A percentile compares a stretch with the other conserved stretches of the same genome.
phyloP scores from a whole-genome alignment of 2,329 filamentous ascomycete genomes.

The Beauveria rudraprayagi region DNA sequence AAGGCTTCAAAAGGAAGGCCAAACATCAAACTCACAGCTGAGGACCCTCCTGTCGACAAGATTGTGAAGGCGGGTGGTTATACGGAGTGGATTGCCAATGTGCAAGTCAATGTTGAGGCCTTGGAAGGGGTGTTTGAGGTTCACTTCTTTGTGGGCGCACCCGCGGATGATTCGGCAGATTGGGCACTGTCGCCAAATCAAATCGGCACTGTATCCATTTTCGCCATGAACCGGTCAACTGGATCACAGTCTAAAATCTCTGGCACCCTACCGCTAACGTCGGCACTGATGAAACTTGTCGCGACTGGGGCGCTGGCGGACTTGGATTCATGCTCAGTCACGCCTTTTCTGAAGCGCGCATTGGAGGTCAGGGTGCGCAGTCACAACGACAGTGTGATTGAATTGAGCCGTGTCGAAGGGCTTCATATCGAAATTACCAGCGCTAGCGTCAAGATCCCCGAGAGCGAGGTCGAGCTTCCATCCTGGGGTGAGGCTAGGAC shows the following conservation, averaged over 20 bases:
- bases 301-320: constrained; percentile 26
- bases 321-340: constrained; percentile 28
- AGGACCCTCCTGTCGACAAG: constrained; percentile 17
- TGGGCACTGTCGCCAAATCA: constrained; percentile 50
- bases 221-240: constrained; percentile 33
- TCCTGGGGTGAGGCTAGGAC: constrained; percentile 18
- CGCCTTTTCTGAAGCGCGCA: constrained; percentile 32
- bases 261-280: constrained; percentile 45
- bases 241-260: constrained; percentile 31
- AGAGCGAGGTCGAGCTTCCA: constrained; percentile 20
- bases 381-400: constrained; percentile 19
- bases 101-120: constrained; percentile 53
- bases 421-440: constrained; percentile 25
- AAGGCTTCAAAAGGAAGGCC: constrained; percentile 12
- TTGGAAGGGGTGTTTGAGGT: constrained; percentile 53
- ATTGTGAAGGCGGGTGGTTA: constrained; percentile 36
- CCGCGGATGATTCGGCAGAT: constrained; percentile 31
- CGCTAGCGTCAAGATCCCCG: constrained; percentile 20
- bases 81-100: constrained; percentile 61
- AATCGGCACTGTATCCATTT: constrained; percentile 54
- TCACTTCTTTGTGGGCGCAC: constrained; percentile 58
- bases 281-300: constrained; percentile 37
- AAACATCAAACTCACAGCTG: constrained; percentile 21
- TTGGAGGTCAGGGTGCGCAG: constrained; percentile 28
- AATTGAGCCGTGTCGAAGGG: constrained; percentile 20